Evolutionary conservation across 345 rosid species (phyloP).

Genomic region (Firmiana major): DNA sequence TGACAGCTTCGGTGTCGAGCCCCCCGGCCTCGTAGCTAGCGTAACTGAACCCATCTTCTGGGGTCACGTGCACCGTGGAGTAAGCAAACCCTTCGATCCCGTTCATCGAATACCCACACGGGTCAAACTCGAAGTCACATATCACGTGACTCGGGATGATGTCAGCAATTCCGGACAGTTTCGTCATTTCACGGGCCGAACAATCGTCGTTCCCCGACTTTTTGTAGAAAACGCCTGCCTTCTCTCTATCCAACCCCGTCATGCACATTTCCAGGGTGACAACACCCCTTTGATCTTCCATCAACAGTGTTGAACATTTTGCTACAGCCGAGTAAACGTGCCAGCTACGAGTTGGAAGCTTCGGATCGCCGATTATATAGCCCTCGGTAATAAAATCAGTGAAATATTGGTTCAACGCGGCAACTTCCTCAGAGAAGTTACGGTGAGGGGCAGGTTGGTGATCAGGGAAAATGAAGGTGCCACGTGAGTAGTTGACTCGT

Average conservation of each 20-base stretch:
- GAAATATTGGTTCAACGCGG: slow-evolving; percentile 44
- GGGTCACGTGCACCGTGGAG: slow-evolving; percentile 81
- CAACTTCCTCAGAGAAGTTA: slow-evolving; percentile 58
- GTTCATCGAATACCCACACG: slow-evolving; percentile 81
- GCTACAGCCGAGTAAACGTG: slow-evolving; percentile 51
- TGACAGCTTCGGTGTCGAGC: slow-evolving; percentile 34
- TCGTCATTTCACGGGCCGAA: slow-evolving; percentile 49
- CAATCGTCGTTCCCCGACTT: slow-evolving; percentile 10
- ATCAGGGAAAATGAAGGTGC: slow-evolving; percentile 72
- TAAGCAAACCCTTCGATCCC: slow-evolving; percentile 44
- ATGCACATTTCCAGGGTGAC: slow-evolving; percentile 69
- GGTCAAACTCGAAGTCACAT: slow-evolving; percentile 70
- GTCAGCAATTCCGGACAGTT: slow-evolving; percentile 45
- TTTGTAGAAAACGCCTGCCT: slow-evolving; percentile 54
- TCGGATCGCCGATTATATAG: slow-evolving; percentile 40
- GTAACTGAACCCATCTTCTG: slow-evolving; percentile 73
- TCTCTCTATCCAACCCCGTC: slow-evolving; percentile 54
- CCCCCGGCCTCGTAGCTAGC: slow-evolving; percentile 76
- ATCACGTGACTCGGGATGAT: slow-evolving; percentile 59
- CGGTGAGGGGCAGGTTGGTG: slow-evolving; percentile 76
- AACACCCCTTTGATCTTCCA: neutral
- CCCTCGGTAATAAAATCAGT: slow-evolving; percentile 34
- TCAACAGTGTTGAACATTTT: neutral
- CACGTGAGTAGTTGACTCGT: slow-evolving; percentile 59
- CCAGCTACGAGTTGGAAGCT: slow-evolving; percentile 39